Evolutionary conservation across 2,329 filamentous ascomycete genomes (phyloP).

Genomic region (Fusarium sp.): DNA sequence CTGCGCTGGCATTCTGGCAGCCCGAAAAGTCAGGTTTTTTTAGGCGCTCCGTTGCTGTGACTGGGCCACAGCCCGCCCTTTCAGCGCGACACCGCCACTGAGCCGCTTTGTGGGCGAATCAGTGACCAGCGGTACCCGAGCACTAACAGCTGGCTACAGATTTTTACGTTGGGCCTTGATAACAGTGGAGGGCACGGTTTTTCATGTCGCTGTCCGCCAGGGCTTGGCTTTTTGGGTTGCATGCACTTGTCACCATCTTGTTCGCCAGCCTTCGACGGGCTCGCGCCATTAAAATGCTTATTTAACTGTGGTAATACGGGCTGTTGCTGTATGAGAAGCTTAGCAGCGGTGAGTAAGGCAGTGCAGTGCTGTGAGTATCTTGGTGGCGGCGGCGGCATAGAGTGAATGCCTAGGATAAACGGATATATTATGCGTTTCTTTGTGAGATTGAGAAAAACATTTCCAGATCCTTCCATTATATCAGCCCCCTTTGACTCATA

Average conservation of each 20-base stretch:
- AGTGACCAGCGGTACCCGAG: conserved; percentile 39
- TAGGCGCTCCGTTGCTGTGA: conserved; percentile 27
- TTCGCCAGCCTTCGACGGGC: conserved; percentile 46
- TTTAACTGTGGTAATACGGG: conserved; percentile 31
- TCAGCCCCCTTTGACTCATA: conserved; percentile 21
- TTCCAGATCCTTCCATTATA: conserved; percentile 29
- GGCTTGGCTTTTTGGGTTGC: conserved; percentile 5
- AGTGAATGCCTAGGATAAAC: neutral
- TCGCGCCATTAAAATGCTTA: conserved; percentile 39
- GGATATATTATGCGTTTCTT: conserved; percentile 4
- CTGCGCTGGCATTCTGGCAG: conserved; percentile 43
- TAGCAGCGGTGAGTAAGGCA: conserved; percentile 12
- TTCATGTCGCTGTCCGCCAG: neutral
- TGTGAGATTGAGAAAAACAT: neutral
- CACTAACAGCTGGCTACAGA: conserved; percentile 42
- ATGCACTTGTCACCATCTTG: conserved; percentile 24
- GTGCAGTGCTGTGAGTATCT: no score
- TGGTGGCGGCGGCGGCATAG: conserved; percentile 13
- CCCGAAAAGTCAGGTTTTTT: conserved; percentile 51
- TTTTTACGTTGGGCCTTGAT: conserved; percentile 38
- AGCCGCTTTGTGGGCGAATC: conserved; percentile 25
- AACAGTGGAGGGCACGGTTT: conserved; percentile 32
- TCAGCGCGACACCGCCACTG: conserved; percentile 44
- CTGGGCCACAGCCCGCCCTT: conserved; percentile 31
- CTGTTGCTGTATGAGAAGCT: neutral